These are phyloP conservation scores for Hymenoscyphus salicellus DNA, from an alignment of 2,329 filamentous ascomycete species.

Conservation along the genomic window DNA sequence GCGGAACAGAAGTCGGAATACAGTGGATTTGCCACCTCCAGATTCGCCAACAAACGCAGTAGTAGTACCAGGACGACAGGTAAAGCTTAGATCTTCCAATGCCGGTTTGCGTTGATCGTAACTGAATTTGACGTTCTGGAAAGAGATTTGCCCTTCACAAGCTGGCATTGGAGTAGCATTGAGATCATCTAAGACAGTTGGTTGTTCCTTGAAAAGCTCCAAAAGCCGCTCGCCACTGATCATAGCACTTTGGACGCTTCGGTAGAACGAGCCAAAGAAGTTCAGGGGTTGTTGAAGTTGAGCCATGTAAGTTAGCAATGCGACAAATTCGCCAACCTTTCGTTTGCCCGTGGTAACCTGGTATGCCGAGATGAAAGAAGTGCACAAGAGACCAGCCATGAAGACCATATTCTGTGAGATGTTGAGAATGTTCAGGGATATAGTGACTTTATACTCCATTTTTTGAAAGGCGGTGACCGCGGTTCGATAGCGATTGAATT, in stretches of 20 bases:
- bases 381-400: constrained; percentile 70
- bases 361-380: constrained; percentile 71
- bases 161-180: constrained; percentile 59
- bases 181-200: constrained; percentile 79
- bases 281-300: constrained; percentile 79
- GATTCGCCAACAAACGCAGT: constrained; percentile 96
- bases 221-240: constrained; percentile 94
- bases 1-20: constrained; percentile 92
- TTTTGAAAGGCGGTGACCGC: constrained; percentile 70
- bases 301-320: constrained; percentile 71
- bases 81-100: constrained; percentile 78
- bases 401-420: constrained; percentile 78
- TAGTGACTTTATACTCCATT: constrained; percentile 72
- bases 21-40: constrained; percentile 92
- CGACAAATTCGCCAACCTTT: constrained; percentile 68
- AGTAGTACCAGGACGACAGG: constrained; percentile 83
- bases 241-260: constrained; percentile 93
- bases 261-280: constrained; percentile 92
- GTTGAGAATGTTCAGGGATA: constrained; percentile 76
- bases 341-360: constrained; percentile 68
- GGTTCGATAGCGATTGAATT: constrained; percentile 68
- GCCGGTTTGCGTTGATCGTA: constrained; percentile 87
- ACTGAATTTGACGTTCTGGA: constrained; percentile 84
- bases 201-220: constrained; percentile 93
- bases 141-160: constrained; percentile 79